Percentiles rank a stretch among this genome's conserved stretches.
Evolutionary conservation across 371 early-diverging fungal species (phyloP).

Genomic region (Mortierella sp.): DNA sequence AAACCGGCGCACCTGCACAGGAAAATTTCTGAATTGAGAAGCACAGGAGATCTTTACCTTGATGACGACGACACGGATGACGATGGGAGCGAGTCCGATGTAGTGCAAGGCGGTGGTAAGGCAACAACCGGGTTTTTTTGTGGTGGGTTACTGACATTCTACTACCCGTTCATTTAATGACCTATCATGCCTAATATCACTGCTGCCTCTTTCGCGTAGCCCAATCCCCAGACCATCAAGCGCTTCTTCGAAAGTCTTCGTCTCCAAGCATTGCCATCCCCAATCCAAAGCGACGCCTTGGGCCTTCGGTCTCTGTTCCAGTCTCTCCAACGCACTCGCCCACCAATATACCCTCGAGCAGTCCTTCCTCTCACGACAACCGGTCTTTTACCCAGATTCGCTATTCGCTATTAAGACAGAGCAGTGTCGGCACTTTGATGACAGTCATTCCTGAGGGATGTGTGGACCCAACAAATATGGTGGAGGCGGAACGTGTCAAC

Average conservation of each 20-base stretch:
- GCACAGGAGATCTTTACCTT: constrained; percentile 23
- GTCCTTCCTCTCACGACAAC: constrained; percentile 27
- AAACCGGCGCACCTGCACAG: constrained; percentile 51
- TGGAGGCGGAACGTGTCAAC: constrained; percentile 50
- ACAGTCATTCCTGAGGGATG: constrained; percentile 49
- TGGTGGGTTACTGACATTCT: not conserved
- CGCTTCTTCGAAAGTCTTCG: constrained; percentile 54
- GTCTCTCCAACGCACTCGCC: constrained; percentile 45
- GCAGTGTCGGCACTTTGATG: constrained; percentile 20
- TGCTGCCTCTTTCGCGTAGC: constrained; percentile 23
- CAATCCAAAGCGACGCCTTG: constrained; percentile 28
- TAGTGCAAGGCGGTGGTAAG: constrained; percentile 17
- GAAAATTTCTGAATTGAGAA: constrained; percentile 30
- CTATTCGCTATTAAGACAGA: constrained; percentile 36
- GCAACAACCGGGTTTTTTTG: too few species aligned
- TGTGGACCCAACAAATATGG: constrained; percentile 47
- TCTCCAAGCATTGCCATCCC: constrained; percentile 56
- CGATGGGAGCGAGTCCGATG: constrained; percentile 39
- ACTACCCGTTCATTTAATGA: not conserved
- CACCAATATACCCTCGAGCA: constrained; percentile 47
- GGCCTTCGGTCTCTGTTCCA: constrained; percentile 49
- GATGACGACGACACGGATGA: constrained; percentile 49
- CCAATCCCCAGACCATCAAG: constrained; percentile 9
- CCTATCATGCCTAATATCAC: not conserved
- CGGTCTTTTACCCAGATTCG: constrained; percentile 35